Conservation (phyloP, 768 basidiomycete genomes). For the Termitomyces sp. region DNA sequence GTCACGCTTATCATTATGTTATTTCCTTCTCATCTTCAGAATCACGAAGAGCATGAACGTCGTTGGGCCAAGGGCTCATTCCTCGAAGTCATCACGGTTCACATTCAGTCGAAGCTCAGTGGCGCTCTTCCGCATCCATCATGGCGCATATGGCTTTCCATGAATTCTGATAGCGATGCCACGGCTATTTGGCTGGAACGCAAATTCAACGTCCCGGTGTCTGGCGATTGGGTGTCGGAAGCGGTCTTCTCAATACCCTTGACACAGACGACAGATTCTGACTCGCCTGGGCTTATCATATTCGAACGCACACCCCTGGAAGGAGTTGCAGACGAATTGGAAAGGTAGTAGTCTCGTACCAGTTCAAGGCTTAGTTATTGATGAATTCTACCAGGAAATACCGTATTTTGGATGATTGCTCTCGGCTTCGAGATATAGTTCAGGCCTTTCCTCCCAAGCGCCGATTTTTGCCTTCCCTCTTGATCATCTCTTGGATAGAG, state of each 20-base stretch:
- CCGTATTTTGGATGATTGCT: constrained; percentile 67
- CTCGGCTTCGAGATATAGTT: constrained; percentile 64
- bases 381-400: constrained; percentile 49
- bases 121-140: constrained; percentile 30
- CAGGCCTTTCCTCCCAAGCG: constrained; percentile 49
- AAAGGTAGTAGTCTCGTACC: constrained; percentile 41
- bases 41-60: constrained; percentile 64
- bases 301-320: constrained; percentile 73
- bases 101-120: constrained; percentile 31
- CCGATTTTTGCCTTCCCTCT: constrained; percentile 59
- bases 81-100: constrained; percentile 42
- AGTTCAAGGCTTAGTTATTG: constrained; percentile 7
- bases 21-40: constrained; percentile 39
- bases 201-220: constrained; percentile 68
- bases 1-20: constrained; percentile 18
- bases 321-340: constrained; percentile 60
- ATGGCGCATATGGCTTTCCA: constrained; percentile 74
- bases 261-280: constrained; percentile 21
- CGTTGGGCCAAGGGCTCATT: constrained; percentile 79
- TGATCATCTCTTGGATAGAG: constrained; percentile 61
- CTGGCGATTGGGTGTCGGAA: constrained; percentile 61
- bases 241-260: constrained; percentile 60
- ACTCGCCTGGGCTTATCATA: constrained; percentile 66
- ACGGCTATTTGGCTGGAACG: constrained; percentile 80
- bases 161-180: constrained; percentile 67